Evolutionary conservation across 2,329 filamentous ascomycete genomes (phyloP).

Genomic region (Fusarium fujikuroi): DNA sequence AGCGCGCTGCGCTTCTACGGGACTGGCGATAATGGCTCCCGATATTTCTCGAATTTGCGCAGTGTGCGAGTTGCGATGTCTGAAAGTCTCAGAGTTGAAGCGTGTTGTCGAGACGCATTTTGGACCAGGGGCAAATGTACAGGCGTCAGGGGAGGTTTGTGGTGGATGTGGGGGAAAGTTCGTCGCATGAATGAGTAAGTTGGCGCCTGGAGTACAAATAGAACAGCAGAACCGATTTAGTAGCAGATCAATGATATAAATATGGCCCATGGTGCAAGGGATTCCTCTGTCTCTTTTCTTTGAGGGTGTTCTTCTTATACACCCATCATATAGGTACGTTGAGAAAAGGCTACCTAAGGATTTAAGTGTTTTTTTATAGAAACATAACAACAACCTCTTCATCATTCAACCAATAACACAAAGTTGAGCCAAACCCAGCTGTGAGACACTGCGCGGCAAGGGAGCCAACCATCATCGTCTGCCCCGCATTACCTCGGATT

Average conservation of each 20-base stretch:
- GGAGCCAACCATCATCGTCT: not conserved
- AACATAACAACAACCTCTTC: not conserved
- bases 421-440: not conserved
- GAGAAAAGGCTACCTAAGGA: not conserved
- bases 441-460: slow-evolving; percentile 20
- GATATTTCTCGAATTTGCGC: slow-evolving; percentile 65
- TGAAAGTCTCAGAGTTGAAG: slow-evolving; percentile 57
- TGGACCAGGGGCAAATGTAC: slow-evolving; percentile 43
- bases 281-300: not conserved
- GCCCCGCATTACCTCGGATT: not conserved
- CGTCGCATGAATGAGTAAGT: slow-evolving; percentile 45
- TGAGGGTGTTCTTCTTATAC: not conserved
- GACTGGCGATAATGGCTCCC: slow-evolving; percentile 64
- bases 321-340: not conserved
- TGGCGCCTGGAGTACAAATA: not conserved
- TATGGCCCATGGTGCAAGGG: not conserved
- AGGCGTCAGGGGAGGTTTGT: slow-evolving; percentile 50
- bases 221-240: not conserved
- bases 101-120: slow-evolving; percentile 48
- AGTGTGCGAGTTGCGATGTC: slow-evolving; percentile 63
- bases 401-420: not conserved
- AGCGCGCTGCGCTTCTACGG: slow-evolving; percentile 66
- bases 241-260: not conserved
- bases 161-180: slow-evolving; percentile 58
- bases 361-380: not conserved